Evolutionary conservation across 2,329 filamentous ascomycete genomes (phyloP), one percentile per base, ranked within the genome.

Genomic region (Aaosphaeria arxii): DNA sequence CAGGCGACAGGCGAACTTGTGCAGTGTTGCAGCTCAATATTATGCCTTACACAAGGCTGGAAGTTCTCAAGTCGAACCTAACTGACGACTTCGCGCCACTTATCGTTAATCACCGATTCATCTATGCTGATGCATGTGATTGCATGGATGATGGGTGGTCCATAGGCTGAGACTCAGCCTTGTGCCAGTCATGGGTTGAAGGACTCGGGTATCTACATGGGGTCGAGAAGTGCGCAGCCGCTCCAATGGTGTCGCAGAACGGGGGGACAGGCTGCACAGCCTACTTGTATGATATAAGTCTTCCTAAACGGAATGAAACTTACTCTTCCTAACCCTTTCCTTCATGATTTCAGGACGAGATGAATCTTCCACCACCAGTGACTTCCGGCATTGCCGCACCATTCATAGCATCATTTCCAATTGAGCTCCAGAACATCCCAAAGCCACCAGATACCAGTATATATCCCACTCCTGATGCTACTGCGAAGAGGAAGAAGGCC

Each of bases 401-500:
- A 36, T 36, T 36, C n/a, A 36, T 36, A 36, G 7, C 33, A 9
- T 36, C 33, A 9, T 36, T 9, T n/a, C 33, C 33, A 36, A 36
- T 36, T 9, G 33, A 36, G 33, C 33, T 36, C n/a, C 39, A 41
- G 17, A 41, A 41, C 24, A 28, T n/a, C 9, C 39, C 9, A 41
- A 11, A 11, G 11, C 39, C 39, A 11, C 7, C 7, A 7, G 24
- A 41, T 41, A 28, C 9, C 9, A 11, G 9, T 36, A 36, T 2
- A 9, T 36, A 24, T 3, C 33, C 33, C 7, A 3, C 33, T 36
- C 9, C n/a, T 9, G 33, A 36, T n/a, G 33, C 7, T 36, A 9
- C 33, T n/a, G n/a, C 33, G 7, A 36, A 17, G 17, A 41, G 40
- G 38, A 44, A 43, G 13, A 31, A 44, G 24, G 43, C 55, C 3